Evolutionary conservation across 208 protist genomes (phyloP), one percentile per base, ranked within the genome.

Genomic region (Leishmania guyanensis): DNA sequence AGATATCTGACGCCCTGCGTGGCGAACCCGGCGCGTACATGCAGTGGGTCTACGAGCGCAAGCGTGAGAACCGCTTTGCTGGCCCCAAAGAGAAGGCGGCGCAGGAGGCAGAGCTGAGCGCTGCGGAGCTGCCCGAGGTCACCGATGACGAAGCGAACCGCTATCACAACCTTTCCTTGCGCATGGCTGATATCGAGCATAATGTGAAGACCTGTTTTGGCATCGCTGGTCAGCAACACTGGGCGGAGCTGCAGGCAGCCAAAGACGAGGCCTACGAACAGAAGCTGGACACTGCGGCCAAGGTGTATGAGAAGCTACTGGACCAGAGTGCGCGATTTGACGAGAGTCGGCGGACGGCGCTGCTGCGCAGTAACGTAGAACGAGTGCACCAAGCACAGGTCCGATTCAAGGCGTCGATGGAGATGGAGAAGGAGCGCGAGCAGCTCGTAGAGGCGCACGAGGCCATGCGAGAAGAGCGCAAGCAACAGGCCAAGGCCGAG

Each of bases 1-100:
- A 97, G 81, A 96, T 97, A 73, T 87, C 88, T 0, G 87, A 88
- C 20, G 90, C 94, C 1, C 86, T 96, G 81, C 84, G 74, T n/a
- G 92, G 91, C 22, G 93, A 96, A 77, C 92, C 93, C 0, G 90
- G 90, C 22, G 94, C 92, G 16, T 96, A 96, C 86, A 96, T 97
- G 91, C 88, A 84, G 82, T 97, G 93, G 92, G 88, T 95, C 51
- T 97, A 97, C 84, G 92, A 96, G 58, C 85, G 76, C 43, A 91
- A 95, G 79, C 88, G 85, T 20, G 89, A 93, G 62, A 58, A 86
- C 39, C 93, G 94, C 62, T 95, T 94, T 75, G 70, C 70, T 77
- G 94, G 94, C 0, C 82, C 87, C 0, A 95, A 94, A 65, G 82
- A 85, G 54, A 84, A 86, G 73, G 83, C 87, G 20, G 86, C 79